These are phyloP conservation scores for Pichia kluyveri DNA, from an alignment of 805 yeast species.

Conservation along the genomic window DNA sequence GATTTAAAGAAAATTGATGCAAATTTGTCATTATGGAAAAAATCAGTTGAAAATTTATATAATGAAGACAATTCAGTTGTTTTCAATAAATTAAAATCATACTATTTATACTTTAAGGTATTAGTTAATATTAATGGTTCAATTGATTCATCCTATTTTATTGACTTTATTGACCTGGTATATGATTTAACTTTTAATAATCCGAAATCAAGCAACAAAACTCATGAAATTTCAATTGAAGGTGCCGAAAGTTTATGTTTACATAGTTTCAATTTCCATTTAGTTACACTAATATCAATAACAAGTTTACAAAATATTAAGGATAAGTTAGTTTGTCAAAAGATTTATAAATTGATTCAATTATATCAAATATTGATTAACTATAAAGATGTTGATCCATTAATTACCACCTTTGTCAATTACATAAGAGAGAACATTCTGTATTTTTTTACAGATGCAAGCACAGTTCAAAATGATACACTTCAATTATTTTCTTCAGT, in stretches of 20 bases:
- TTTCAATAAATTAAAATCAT: slow-evolving; percentile 21
- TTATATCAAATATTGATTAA: slow-evolving; percentile 18
- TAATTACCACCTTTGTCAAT: slow-evolving; percentile 12
- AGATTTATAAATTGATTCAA: slow-evolving; percentile 13
- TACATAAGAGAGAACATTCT: slow-evolving; percentile 14
- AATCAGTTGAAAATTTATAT: slow-evolving; percentile 11
- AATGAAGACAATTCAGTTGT: slow-evolving; percentile 18
- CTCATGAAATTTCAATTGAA: slow-evolving; percentile 13
- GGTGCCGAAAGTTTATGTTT: slow-evolving; percentile 20
- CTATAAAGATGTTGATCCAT: slow-evolving; percentile 18
- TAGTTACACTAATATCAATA: slow-evolving; percentile 20
- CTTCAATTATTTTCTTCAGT: slow-evolving; percentile 16
- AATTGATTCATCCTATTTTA: slow-evolving; percentile 14
- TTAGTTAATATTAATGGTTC: slow-evolving; percentile 15
- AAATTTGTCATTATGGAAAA: slow-evolving; percentile 21
- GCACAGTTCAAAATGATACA: slow-evolving; percentile 13
- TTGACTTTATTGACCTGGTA: slow-evolving; percentile 16
- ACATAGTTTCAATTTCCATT: slow-evolving; percentile 26
- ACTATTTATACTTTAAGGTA: slow-evolving; percentile 23
- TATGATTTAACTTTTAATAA: slow-evolving; percentile 16
- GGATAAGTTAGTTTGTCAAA: slow-evolving; percentile 10
- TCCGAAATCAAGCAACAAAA: slow-evolving; percentile 6
- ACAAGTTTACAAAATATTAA: slow-evolving; percentile 13
- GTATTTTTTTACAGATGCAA: slow-evolving; percentile 8
- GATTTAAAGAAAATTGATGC: slow-evolving; percentile 15